Base-by-base conservation (phyloP, 2,329 filamentous ascomycete species). In the Ilyonectria destructans region DNA sequence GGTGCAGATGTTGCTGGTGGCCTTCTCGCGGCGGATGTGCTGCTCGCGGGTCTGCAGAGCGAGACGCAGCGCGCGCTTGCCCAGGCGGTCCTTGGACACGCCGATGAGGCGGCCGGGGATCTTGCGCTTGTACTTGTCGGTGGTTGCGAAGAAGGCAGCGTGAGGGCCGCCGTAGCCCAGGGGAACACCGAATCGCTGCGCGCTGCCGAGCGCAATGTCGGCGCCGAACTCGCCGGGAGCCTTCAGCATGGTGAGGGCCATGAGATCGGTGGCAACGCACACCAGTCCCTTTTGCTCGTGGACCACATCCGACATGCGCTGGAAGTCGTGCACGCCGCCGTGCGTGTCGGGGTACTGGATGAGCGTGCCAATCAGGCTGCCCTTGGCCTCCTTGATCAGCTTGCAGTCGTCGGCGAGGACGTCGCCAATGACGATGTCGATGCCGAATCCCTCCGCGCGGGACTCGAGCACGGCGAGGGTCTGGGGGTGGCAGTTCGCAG, bases 1-100 rank as follows among this genome's bases (percentile, higher is more conserved):
- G 1, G 96, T 98, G 85, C 96, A 98, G 65, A 98, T 95, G 80
- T 98, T 98, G 85, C 95, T 97, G 2, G 96, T 98, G 1, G 96
- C 96, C 87, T 98, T 98, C 81, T 98, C 96, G 77, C 96, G 90
- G 71, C 96, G 90, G 80, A 98, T 98, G 80, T 98, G 96, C 85
- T 98, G 96, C 84, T 98, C 96, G 76, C 96, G 89, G 8, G 96
- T 98, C 83, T 98, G 95, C 56, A 98, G 85, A 21, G 95, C 93
- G 75, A 98, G 84, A 77, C 74, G 74, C 4, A 77, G 74, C 19
- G 75, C 75, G 17, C 71, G 91, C 71, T 93, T 90, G 3, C 95
- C 95, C 5, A 95, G 86, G 63, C 95, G 89, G 77, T 98, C 95
- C 81, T 97, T 97, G 49, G 95, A 97, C 4, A 97, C 87, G 74